phyloP scores from a whole-genome alignment of 2,329 filamentous ascomycete species.

The Diplodia scrobiculata region DNA sequence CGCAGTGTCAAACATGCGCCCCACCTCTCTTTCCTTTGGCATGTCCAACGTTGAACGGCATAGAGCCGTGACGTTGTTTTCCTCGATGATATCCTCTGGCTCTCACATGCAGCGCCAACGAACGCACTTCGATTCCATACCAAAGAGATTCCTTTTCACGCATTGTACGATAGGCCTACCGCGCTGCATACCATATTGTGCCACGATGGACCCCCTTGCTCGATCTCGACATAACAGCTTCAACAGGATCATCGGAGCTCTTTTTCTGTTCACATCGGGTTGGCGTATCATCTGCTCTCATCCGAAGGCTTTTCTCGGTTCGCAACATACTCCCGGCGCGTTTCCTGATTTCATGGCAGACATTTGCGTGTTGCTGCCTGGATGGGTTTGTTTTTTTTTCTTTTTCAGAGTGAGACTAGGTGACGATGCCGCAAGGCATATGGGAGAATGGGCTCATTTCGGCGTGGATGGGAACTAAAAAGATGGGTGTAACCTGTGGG shows the following conservation, averaged over 20 bases:
- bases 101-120: slow-evolving; percentile 1
- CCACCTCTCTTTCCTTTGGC: background rate
- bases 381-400: background rate
- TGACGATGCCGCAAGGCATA: slow-evolving; percentile 8
- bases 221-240: slow-evolving; percentile 22
- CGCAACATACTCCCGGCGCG: slow-evolving; percentile 9
- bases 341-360: slow-evolving; percentile 3
- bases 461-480: slow-evolving; percentile 15
- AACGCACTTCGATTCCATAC: slow-evolving; percentile 12
- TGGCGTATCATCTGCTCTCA: slow-evolving; percentile 20
- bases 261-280: slow-evolving; percentile 19
- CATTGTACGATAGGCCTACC: slow-evolving; percentile 29
- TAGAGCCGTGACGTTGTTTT: background rate
- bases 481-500: slow-evolving; percentile 9
- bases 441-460: background rate
- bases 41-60: slow-evolving; percentile 1
- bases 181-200: slow-evolving; percentile 18
- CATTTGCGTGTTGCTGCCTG: slow-evolving; percentile 6
- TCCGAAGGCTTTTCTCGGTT: slow-evolving; percentile 11
- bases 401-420: slow-evolving; percentile 9
- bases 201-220: slow-evolving; percentile 1
- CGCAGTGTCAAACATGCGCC: too few relatives aligned
- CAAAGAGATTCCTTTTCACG: slow-evolving; percentile 24
- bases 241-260: slow-evolving; percentile 6
- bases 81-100: slow-evolving; percentile 14